Evolutionary conservation across 495 filamentous ascomycete genomes (phyloP), one percentile per base, ranked within the genome.

Genomic region (Penicillium egyptiacum): DNA sequence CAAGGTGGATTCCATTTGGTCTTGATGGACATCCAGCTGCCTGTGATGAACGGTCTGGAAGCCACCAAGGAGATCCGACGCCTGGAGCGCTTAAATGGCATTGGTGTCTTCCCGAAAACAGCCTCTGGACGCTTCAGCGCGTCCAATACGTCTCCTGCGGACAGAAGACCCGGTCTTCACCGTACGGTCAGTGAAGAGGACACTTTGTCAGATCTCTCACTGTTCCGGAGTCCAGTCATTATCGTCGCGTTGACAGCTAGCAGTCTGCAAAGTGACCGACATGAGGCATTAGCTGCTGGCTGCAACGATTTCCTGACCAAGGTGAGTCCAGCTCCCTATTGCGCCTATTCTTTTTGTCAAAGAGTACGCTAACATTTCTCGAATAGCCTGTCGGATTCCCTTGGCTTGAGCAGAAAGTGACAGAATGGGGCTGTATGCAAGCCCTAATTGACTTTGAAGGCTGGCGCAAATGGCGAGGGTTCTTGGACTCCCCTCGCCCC

Each of bases 401-500:
- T 56, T 98, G 94, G 94, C 81, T 98, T 14, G 89, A 96, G 65
- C 85, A 93, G 40, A 98, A 98, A 69, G 91, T 98, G 40, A 96
- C 93, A 69, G 94, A 98, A 83, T 98, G 94, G 94, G 94, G 94
- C 60, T 98, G 94, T 76, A 97, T 98, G 80, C 94, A 98, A 79
- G 95, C 95, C 19, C 77, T 98, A 51, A 98, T 98, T 71, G 94
- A 98, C 78, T 98, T 92, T 63, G 94, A 98, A 66, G 94, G 94
- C 51, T 98, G 94, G 94, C 86, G 92, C 42, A 90, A 92, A 72
- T 98, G 94, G 94, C 96, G 96, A 64, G 87, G 91, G 59, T 92
- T 86, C 65, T 77, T 83, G 26, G 70, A 77, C 44, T 67, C 73
- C 3, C 64, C 69, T 16, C 58, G 39, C 11, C 49, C 60, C 37